Percentiles rank a stretch among this genome's conserved stretches.
phyloP scores from a whole-genome alignment of 164 flowering plant species.

The Dillenia turbinata region DNA sequence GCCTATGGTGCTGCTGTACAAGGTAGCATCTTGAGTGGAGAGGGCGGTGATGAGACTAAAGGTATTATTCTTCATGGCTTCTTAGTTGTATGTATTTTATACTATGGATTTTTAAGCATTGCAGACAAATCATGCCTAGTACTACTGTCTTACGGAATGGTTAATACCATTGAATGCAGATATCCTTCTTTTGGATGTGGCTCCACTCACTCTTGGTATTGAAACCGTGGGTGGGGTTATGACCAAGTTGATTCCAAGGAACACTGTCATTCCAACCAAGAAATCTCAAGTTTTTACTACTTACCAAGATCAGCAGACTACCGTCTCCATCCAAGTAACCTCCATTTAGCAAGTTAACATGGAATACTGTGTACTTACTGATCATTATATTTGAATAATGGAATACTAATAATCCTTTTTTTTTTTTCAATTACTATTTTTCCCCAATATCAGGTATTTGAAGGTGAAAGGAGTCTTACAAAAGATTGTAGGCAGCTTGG shows the following conservation, averaged over 20 bases:
- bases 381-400: background rate
- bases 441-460: constrained; percentile 53
- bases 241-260: constrained; percentile 94
- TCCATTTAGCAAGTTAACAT: no score
- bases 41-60: constrained; percentile 90
- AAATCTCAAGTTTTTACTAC: constrained; percentile 94
- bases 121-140: no score
- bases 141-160: no score
- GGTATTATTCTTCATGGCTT: constrained; percentile 28
- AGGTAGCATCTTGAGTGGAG: constrained; percentile 88
- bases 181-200: constrained; percentile 86
- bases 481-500: constrained; percentile 79
- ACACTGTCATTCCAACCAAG: constrained; percentile 90
- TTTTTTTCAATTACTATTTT: background rate
- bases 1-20: constrained; percentile 94
- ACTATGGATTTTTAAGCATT: no score
- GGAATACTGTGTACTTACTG: no score
- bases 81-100: background rate
- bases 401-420: background rate
- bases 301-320: constrained; percentile 93
- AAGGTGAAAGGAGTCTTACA: constrained; percentile 95
- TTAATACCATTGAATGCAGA: constrained; percentile 30
- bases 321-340: constrained; percentile 78
- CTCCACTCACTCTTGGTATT: constrained; percentile 87
- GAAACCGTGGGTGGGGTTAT: constrained; percentile 95